Evolutionary conservation across 352 stramenopile species (phyloP), one percentile per base, ranked within the genome.

Genomic region (Globisporangium megalacanthum): DNA sequence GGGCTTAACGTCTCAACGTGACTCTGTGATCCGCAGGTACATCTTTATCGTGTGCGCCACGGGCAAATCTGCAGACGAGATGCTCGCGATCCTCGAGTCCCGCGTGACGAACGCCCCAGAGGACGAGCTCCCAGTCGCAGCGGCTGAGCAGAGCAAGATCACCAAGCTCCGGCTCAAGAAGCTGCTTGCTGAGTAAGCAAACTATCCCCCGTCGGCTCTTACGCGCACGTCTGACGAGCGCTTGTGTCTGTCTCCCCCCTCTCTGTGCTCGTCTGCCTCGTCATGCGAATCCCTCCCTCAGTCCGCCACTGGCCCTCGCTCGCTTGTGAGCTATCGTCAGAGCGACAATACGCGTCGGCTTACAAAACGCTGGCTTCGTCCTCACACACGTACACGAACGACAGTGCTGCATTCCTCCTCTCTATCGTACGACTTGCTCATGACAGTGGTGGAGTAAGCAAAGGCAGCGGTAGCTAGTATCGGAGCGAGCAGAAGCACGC

Each of bases 401-500:
- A 29, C 25, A 29, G 2, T 29, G 25, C 25, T 29, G 25, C 25
- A 29, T 29, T 29, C 25, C 25, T 29, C 25, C 25, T 29, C 25
- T 29, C 2, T 29, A 29, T 4, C 25, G 25, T 29, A 29, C 42
- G 17, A 25, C 22, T 11, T 19, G 22, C 15, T 29, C n/a, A 14
- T 48, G 42, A 48, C 5, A 4, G 6, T 14, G 15, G 20, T 29
- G 25, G 25, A 29, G 25, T 29, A 29, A 29, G 4, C 25, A 5
- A 39, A 13, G 20, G 37, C n/a, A 35, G 14, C 11, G 25, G 11
- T 0, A 6, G 4, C 77, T 90, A 97, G 62, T 95, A 97, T 47
- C 84, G 79, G 50, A 98, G 77, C 37, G 86, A 95, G 37, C 86
- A 74, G 59, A 98, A 98, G 54, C 79, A 86, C n/a, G 89, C 92